Conservation (phyloP, 176 grass and related monocot species). For the Ampelocalamus luodianensis region DNA sequence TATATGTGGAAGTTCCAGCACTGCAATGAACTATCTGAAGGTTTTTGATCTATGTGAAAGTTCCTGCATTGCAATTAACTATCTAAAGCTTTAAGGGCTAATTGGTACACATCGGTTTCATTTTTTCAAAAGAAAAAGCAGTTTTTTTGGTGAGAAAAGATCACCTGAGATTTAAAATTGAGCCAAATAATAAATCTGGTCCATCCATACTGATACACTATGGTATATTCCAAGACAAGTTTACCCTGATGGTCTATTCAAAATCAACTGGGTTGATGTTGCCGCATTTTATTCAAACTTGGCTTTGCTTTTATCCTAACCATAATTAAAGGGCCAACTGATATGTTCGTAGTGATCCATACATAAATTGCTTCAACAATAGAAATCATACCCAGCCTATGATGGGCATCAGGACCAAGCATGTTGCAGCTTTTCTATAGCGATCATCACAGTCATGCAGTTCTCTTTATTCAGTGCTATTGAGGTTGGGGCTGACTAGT, state of each 20-base stretch:
- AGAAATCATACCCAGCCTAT: neutral
- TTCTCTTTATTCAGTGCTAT: neutral
- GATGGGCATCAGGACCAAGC: neutral
- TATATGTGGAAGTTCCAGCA: neutral
- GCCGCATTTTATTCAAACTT: neutral
- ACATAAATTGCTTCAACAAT: neutral
- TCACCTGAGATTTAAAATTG: neutral
- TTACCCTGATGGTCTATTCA: neutral
- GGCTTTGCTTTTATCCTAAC: neutral
- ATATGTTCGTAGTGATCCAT: neutral
- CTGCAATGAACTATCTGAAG: constrained; percentile 25
- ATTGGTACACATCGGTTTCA: neutral
- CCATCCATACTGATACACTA: neutral
- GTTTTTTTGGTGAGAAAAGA: neutral
- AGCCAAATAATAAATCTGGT: constrained; percentile 1
- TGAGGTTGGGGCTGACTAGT: constrained; percentile 15
- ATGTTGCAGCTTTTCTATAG: neutral
- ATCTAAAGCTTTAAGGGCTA: neutral
- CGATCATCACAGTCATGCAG: neutral
- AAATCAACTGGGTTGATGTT: neutral
- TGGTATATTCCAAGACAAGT: neutral
- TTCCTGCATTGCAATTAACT: constrained; percentile 6
- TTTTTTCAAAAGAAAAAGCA: neutral
- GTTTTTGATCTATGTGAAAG: constrained; percentile 4
- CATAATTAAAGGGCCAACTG: neutral